phyloP scores from a whole-genome alignment of 495 filamentous ascomycete genomes.

The Penicillium canescens region DNA sequence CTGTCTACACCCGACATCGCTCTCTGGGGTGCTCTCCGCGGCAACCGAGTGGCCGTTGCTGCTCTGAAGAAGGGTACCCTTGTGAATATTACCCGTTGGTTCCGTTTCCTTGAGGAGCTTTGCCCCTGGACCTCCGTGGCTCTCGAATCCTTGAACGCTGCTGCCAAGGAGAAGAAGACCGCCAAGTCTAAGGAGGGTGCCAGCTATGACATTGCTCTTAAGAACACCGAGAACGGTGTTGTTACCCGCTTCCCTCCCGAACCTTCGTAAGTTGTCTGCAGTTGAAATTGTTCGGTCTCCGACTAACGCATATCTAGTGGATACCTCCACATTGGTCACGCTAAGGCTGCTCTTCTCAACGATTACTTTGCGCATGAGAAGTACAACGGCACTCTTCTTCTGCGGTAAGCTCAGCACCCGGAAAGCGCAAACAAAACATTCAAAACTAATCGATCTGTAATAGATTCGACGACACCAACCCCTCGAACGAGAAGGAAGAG shows the following conservation, averaged over 20 bases:
- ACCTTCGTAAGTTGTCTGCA: slow-evolving; percentile 67
- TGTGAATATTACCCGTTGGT: slow-evolving; percentile 84
- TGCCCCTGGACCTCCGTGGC: slow-evolving; percentile 59
- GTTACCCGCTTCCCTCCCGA: slow-evolving; percentile 94
- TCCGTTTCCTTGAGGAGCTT: slow-evolving; percentile 77
- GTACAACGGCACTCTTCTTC: slow-evolving; percentile 79
- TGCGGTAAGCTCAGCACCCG: slow-evolving; percentile 42
- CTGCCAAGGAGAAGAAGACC: slow-evolving; percentile 62
- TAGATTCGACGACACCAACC: slow-evolving; percentile 87
- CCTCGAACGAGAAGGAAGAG: slow-evolving; percentile 88
- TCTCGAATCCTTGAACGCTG: slow-evolving; percentile 61
- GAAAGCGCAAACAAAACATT: too few species aligned
- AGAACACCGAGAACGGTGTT: slow-evolving; percentile 86
- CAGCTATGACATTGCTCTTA: slow-evolving; percentile 87
- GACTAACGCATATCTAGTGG: slow-evolving; percentile 47
- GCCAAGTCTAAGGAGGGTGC: slow-evolving; percentile 79
- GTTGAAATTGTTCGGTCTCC: not conserved
- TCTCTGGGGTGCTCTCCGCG: slow-evolving; percentile 81
- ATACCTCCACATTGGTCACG: slow-evolving; percentile 92
- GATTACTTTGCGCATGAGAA: slow-evolving; percentile 92
- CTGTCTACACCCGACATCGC: slow-evolving; percentile 77
- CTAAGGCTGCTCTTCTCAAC: slow-evolving; percentile 88
- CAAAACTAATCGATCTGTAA: not conserved
- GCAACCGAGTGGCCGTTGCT: slow-evolving; percentile 79
- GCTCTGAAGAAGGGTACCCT: slow-evolving; percentile 77